Percentiles rank a stretch among this genome's conserved stretches.
These are phyloP conservation scores for Monosporascus sp. DNA, from an alignment of 2,329 filamentous ascomycete species.

Conservation along the genomic window DNA sequence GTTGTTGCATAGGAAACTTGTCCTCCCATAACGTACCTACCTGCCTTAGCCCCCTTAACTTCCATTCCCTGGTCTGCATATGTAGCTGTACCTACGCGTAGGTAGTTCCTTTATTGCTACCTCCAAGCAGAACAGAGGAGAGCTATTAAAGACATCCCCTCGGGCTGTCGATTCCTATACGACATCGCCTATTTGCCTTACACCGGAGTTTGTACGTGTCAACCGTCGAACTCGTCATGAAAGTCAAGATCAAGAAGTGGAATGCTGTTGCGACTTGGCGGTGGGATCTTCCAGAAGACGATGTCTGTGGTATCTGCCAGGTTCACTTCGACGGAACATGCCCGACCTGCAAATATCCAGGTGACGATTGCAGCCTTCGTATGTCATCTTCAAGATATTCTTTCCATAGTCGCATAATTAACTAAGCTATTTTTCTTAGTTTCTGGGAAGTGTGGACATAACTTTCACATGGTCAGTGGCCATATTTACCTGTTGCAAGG, in stretches of 20 bases:
- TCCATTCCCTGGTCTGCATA: neutral
- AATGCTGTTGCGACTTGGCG: constrained; percentile 93
- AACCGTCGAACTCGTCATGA: constrained; percentile 54
- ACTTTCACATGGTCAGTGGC: constrained; percentile 82
- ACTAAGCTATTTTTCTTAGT: constrained; percentile 45
- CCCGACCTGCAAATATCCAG: constrained; percentile 95
- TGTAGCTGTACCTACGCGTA: neutral
- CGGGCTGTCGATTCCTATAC: no score
- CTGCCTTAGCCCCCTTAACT: no score
- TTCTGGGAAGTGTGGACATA: constrained; percentile 93
- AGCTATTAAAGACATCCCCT: no score
- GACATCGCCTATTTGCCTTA: no score
- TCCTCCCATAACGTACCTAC: no score
- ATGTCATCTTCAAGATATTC: constrained; percentile 30
- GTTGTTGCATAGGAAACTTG: no score
- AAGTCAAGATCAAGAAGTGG: constrained; percentile 91
- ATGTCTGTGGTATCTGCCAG: constrained; percentile 97
- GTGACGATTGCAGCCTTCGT: constrained; percentile 92
- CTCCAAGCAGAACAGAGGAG: no score
- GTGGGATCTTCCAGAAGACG: constrained; percentile 95
- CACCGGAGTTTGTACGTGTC: no score
- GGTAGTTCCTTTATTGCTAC: no score
- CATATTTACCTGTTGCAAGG: constrained; percentile 47
- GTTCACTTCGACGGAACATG: constrained; percentile 97
- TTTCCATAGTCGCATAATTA: neutral